These are phyloP conservation scores for Lichtheimia hyalospora DNA, from an alignment of 371 early-diverging fungal species.

Conservation along the genomic window DNA sequence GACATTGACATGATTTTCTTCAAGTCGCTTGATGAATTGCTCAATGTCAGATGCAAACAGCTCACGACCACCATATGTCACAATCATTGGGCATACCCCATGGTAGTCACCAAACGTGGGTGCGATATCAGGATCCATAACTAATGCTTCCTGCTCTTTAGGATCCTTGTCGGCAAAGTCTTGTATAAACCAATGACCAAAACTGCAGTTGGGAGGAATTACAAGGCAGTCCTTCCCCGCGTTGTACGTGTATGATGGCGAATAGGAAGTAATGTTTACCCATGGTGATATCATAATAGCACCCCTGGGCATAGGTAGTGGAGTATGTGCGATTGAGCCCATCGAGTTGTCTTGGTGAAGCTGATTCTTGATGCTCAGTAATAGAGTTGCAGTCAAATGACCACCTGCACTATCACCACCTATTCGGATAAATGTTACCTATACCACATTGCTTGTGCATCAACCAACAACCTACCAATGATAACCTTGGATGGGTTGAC, in stretches of 20 bases:
- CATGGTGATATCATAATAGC: constrained; percentile 37
- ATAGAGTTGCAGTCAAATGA: constrained; percentile 21
- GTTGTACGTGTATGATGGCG: constrained; percentile 16
- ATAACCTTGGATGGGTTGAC: constrained; percentile 27
- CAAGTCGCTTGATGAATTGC: constrained; percentile 13
- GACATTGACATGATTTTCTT: constrained; percentile 24
- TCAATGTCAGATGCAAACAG: constrained; percentile 29
- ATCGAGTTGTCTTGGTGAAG: neutral
- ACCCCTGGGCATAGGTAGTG: constrained; percentile 21
- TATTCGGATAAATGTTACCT: neutral
- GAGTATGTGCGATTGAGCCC: too few relatives aligned
- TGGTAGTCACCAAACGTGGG: constrained; percentile 21
- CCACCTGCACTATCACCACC: constrained; percentile 44
- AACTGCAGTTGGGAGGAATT: neutral
- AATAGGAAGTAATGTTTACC: constrained; percentile 19
- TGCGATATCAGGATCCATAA: constrained; percentile 22
- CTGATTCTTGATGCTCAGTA: constrained; percentile 18
- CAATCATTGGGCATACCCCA: constrained; percentile 27
- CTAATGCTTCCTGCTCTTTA: constrained; percentile 5
- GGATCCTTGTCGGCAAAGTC: constrained; percentile 2
- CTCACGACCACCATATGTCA: constrained; percentile 31
- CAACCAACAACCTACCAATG: constrained; percentile 15
- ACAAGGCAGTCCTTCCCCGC: constrained; percentile 9
- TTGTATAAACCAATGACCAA: neutral
- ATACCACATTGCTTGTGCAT: neutral